Evolutionary conservation across 2,329 filamentous ascomycete genomes (phyloP).

Genomic region (Shiraia sp.): DNA sequence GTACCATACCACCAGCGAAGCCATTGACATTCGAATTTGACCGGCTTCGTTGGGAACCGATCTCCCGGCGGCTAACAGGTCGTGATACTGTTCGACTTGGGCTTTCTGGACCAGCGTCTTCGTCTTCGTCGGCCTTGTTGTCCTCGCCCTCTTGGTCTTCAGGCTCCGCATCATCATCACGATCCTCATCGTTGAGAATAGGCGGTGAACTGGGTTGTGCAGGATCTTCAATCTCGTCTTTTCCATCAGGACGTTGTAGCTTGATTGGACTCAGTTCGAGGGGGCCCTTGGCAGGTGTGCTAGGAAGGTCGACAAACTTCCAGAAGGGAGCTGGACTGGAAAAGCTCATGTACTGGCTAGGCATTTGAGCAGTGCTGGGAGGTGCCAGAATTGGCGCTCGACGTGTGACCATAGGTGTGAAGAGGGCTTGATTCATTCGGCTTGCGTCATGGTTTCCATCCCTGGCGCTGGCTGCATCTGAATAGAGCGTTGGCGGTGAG

Average conservation of each 20-base stretch:
- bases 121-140: slow-evolving; percentile 38
- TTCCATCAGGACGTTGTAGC: slow-evolving; percentile 35
- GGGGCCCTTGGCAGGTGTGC: slow-evolving; percentile 63
- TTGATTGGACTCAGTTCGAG: slow-evolving; percentile 43
- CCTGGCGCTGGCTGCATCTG: slow-evolving; percentile 36
- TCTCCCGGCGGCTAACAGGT: slow-evolving; percentile 40
- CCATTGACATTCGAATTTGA: slow-evolving; percentile 38
- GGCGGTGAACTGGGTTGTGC: slow-evolving; percentile 42
- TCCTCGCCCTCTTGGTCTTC: slow-evolving; percentile 36
- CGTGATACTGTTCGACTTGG: slow-evolving; percentile 40
- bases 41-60: slow-evolving; percentile 30
- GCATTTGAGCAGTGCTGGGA: slow-evolving; percentile 77
- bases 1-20: slow-evolving; percentile 38
- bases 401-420: slow-evolving; percentile 73
- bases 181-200: slow-evolving; percentile 29
- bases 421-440: slow-evolving; percentile 38
- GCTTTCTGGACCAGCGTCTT: slow-evolving; percentile 39
- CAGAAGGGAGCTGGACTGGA: slow-evolving; percentile 86
- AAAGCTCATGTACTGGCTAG: slow-evolving; percentile 83
- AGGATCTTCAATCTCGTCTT: slow-evolving; percentile 36
- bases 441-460: slow-evolving; percentile 30
- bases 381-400: slow-evolving; percentile 76
- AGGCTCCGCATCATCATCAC: slow-evolving; percentile 23
- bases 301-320: slow-evolving; percentile 79
- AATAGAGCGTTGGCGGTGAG: slow-evolving; percentile 43